Conservation (phyloP, 768 basidiomycete species). For the Agrocybe pediades region DNA sequence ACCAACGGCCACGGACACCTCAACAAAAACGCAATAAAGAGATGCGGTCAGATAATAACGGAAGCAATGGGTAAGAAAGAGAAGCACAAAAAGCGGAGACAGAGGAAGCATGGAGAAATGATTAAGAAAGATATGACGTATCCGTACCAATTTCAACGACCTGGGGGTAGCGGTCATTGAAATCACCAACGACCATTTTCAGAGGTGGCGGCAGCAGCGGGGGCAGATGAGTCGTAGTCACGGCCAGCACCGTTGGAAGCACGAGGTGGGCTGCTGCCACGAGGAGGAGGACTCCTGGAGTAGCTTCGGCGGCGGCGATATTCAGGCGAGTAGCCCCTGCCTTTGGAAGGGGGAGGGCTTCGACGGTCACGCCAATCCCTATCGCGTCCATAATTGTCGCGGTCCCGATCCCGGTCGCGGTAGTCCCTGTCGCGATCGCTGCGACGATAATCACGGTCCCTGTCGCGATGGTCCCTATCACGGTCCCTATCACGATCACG, state of each 20-base stretch:
- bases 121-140: conserved; percentile 31
- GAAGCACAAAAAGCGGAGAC: conserved; percentile 3
- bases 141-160: conserved; percentile 39
- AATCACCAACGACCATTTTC: conserved; percentile 65
- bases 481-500: conserved; percentile 37
- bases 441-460: conserved; percentile 34
- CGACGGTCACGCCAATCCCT: conserved; percentile 83
- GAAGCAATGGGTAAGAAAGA: conserved; percentile 13
- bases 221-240: conserved; percentile 40
- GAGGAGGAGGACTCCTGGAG: conserved; percentile 78
- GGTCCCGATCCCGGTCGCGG: conserved; percentile 54
- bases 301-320: conserved; percentile 76
- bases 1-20: conserved; percentile 14
- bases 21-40: conserved; percentile 17
- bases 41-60: conserved; percentile 23
- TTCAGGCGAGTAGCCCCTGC: conserved; percentile 74
- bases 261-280: conserved; percentile 59
- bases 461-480: conserved; percentile 37
- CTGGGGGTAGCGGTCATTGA: conserved; percentile 21
- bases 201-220: conserved; percentile 34
- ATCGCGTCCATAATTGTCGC: conserved; percentile 72
- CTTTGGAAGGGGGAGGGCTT: conserved; percentile 64
- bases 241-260: conserved; percentile 32
- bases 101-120: conserved; percentile 9
- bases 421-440: conserved; percentile 53